phyloP scores from a whole-genome alignment of 495 filamentous ascomycete species.

The Aspergillus taichungensis region DNA sequence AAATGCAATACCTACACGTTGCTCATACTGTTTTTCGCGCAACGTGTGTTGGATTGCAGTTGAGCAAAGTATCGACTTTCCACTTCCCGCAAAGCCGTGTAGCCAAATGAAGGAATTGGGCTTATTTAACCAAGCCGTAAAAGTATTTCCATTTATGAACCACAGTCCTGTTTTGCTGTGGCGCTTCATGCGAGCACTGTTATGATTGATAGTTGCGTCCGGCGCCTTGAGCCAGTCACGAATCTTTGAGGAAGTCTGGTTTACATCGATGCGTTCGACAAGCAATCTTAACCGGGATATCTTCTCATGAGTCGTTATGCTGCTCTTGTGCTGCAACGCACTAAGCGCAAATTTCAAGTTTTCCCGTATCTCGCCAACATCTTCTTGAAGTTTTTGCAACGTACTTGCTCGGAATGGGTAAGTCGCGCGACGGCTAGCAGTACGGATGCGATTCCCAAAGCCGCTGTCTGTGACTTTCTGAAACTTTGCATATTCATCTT shows the following conservation, averaged over 20 bases:
- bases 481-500: conserved; percentile 17
- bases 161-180: conserved; percentile 21
- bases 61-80: conserved; percentile 33
- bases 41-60: conserved; percentile 20
- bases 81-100: conserved; percentile 32
- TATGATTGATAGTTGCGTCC: conserved; percentile 21
- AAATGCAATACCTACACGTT: conserved; percentile 23
- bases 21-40: conserved; percentile 6
- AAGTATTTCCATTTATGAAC: conserved; percentile 21
- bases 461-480: conserved; percentile 1
- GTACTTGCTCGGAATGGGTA: conserved; percentile 28
- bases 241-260: conserved; percentile 19
- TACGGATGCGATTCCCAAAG: conserved; percentile 7
- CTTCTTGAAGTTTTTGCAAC: conserved; percentile 24
- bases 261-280: not conserved
- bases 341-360: conserved; percentile 20
- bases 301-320: conserved; percentile 8
- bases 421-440: conserved; percentile 10
- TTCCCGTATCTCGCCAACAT: conserved; percentile 18
- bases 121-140: conserved; percentile 22
- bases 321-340: conserved; percentile 17
- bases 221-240: conserved; percentile 22
- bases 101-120: conserved; percentile 32
- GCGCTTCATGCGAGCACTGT: conserved; percentile 15
- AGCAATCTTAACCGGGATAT: conserved; percentile 10